phyloP scores from a whole-genome alignment of 2,329 filamentous ascomycete genomes.

The Colletotrichum echinochloae region DNA sequence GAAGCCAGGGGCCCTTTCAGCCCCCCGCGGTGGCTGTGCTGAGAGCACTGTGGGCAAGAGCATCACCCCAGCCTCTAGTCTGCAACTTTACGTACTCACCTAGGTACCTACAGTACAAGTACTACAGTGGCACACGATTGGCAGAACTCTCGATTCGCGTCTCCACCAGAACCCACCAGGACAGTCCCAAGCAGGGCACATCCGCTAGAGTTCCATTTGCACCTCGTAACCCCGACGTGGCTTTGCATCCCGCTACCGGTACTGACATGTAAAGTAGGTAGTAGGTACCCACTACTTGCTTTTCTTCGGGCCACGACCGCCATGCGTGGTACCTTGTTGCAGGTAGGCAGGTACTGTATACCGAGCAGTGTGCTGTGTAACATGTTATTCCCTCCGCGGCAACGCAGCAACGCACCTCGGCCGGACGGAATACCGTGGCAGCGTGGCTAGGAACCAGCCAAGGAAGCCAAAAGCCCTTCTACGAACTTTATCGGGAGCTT shows the following conservation, averaged over 20 bases:
- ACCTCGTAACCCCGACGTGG: slow-evolving; percentile 36
- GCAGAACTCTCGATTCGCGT: neutral
- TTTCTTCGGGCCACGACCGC: neutral
- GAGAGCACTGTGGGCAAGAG: slow-evolving; percentile 10
- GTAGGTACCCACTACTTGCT: slow-evolving; percentile 11
- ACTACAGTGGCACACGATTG: neutral
- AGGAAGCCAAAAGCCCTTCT: slow-evolving; percentile 2
- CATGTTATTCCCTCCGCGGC: neutral
- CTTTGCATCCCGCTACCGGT: slow-evolving; percentile 23
- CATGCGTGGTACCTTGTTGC: neutral
- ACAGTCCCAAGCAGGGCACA: neutral
- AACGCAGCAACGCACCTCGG: slow-evolving; percentile 1
- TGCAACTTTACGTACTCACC: no score
- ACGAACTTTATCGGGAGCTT: neutral
- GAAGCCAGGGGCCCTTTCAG: slow-evolving; percentile 28
- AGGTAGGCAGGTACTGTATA: no score
- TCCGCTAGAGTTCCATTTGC: slow-evolving; percentile 10
- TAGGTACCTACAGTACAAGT: no score
- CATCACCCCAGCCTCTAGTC: slow-evolving; percentile 27
- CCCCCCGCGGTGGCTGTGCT: slow-evolving; percentile 39
- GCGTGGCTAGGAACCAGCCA: slow-evolving; percentile 4
- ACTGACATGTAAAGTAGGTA: slow-evolving; percentile 1
- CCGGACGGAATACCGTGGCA: slow-evolving; percentile 1
- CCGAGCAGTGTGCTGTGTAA: neutral
- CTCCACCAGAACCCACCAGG: neutral